Evolutionary conservation across 768 basidiomycete species (phyloP).

Genomic region (Kwoniella dejecticola): DNA sequence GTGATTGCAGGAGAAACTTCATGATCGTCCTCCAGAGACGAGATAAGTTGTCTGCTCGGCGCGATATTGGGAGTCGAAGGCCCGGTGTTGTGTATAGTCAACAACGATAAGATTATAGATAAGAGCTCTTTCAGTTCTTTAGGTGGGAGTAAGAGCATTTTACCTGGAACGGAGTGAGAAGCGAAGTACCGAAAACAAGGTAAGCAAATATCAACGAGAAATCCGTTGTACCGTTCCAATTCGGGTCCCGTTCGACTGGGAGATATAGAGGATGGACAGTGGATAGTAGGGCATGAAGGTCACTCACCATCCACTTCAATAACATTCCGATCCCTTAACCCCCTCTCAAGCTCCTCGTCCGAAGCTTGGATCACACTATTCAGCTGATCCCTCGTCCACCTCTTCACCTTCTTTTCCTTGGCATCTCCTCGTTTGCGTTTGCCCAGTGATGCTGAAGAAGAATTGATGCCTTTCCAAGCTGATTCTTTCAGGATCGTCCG

Average conservation of each 20-base stretch:
- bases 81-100: conserved; percentile 61
- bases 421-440: conserved; percentile 47
- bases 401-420: conserved; percentile 48
- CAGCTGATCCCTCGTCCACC: conserved; percentile 67
- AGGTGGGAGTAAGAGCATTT: conserved; percentile 71
- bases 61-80: background rate
- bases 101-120: conserved; percentile 68
- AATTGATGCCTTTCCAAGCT: conserved; percentile 67
- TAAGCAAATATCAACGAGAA: no score
- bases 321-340: conserved; percentile 69
- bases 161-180: conserved; percentile 60
- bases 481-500: conserved; percentile 64
- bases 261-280: no score
- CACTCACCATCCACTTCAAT: conserved; percentile 70
- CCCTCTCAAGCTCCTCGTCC: conserved; percentile 69
- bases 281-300: no score
- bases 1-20: conserved; percentile 59
- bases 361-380: conserved; percentile 75
- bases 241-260: no score
- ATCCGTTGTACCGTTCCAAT: no score
- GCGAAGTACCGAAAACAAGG: no score
- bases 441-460: background rate
- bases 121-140: conserved; percentile 61
- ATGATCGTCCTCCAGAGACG: conserved; percentile 70
- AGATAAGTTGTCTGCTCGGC: conserved; percentile 56